Evolutionary conservation across 192 early-diverging fungal species (phyloP), one percentile per base, ranked within the genome.

Genomic region (Blastocladiella britannica): DNA sequence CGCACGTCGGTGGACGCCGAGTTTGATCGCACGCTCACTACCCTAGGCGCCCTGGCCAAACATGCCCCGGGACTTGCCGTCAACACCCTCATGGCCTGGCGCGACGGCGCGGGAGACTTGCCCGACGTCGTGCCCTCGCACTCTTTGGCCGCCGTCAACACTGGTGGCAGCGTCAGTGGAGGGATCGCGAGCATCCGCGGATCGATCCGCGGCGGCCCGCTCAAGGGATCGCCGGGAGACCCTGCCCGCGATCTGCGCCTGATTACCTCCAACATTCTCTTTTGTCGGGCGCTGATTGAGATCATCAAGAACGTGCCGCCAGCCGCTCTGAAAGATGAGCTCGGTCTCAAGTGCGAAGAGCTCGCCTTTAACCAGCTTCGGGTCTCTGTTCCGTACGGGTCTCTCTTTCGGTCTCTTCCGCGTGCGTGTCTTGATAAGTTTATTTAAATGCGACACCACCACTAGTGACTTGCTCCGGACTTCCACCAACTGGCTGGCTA

Each of bases 361-460:
- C 82, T 93, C 31, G 83, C 90, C 22, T 97, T 99, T 67, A 80
- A 73, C 26, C 93, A 94, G 63, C 67, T 99, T 26, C 79, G n/a
- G 37, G 37, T 20, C 12, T 47, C 37, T 2, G n/a, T 9, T 20
- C 37, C 37, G 37, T 47, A 20, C 2, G 31, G 7, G 4, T 9
- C 3, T 47, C 1, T 20, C n/a, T 20, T 47, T 7, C n/a, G n/a
- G n/a, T n/a, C n/a, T n/a, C n/a, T n/a, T n/a, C n/a, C n/a, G n/a
- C n/a, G n/a, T n/a, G n/a, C n/a, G n/a, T n/a, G n/a, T n/a, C n/a
- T n/a, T n/a, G n/a, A n/a, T n/a, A n/a, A n/a, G n/a, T n/a, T n/a
- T n/a, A n/a, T n/a, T n/a, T n/a, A n/a, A n/a, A n/a, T n/a, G n/a
- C n/a, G n/a, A n/a, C n/a, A n/a, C n/a, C n/a, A n/a, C n/a, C n/a